These are phyloP conservation scores for Hemisphaericaspora lyxosophila DNA, from an alignment of 1,139 yeast species.

Conservation along the genomic window DNA sequence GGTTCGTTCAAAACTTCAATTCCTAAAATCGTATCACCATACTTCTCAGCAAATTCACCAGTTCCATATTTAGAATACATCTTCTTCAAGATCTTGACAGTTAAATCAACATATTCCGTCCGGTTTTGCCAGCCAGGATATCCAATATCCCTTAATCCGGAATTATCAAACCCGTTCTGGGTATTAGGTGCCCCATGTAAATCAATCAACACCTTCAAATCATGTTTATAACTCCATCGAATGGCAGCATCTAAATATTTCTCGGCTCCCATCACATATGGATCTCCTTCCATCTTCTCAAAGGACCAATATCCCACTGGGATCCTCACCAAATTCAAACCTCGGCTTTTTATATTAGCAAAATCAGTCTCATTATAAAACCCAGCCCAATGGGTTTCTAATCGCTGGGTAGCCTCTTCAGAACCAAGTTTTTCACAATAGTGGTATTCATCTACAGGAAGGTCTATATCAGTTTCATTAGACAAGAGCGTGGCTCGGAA, in stretches of 20 bases:
- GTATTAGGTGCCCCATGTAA: slow-evolving; percentile 69
- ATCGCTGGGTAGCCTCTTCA: slow-evolving; percentile 39
- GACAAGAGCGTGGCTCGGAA: slow-evolving; percentile 33
- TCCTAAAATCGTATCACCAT: slow-evolving; percentile 54
- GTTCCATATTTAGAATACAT: slow-evolving; percentile 48
- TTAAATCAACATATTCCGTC: slow-evolving; percentile 40
- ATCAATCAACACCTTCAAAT: slow-evolving; percentile 59
- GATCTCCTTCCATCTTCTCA: slow-evolving; percentile 45
- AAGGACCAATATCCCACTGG: slow-evolving; percentile 75
- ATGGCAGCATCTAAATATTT: slow-evolving; percentile 54
- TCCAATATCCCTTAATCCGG: slow-evolving; percentile 52
- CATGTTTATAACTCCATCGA: slow-evolving; percentile 52
- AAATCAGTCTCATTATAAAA: slow-evolving; percentile 59
- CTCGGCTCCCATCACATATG: slow-evolving; percentile 59
- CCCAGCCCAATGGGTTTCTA: slow-evolving; percentile 53
- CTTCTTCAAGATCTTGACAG: slow-evolving; percentile 42
- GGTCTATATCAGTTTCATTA: slow-evolving; percentile 29
- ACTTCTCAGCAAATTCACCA: slow-evolving; percentile 27
- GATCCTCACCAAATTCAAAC: slow-evolving; percentile 61
- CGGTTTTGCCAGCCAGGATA: slow-evolving; percentile 52
- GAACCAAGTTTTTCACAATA: slow-evolving; percentile 48
- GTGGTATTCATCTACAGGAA: slow-evolving; percentile 62
- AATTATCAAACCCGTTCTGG: slow-evolving; percentile 71
- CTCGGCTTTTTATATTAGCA: slow-evolving; percentile 42
- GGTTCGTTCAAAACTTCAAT: slow-evolving; percentile 70